Percentiles rank a stretch among this genome's conserved stretches.
Evolutionary conservation across 306 rosid genomes (phyloP).

Genomic region (Fagus crenata): DNA sequence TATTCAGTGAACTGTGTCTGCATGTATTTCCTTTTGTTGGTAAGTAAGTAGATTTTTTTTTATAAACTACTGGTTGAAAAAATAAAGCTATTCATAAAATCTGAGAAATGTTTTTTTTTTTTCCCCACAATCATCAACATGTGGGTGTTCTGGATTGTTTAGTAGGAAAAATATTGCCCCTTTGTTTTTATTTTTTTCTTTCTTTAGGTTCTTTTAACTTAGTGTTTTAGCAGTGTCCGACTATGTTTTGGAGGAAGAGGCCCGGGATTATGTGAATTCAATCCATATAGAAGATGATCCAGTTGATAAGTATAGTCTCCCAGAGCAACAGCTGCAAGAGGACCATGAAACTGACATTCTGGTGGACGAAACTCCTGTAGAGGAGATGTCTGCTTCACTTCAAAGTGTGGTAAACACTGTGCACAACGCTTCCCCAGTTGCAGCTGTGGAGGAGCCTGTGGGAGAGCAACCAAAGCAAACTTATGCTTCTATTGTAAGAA

Average conservation of each 20-base stretch:
- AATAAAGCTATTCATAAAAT: background rate
- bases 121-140: too few species aligned
- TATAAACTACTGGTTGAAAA: background rate
- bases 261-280: slow-evolving; percentile 65
- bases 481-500: slow-evolving; percentile 88
- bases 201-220: slow-evolving; percentile 25
- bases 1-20: background rate
- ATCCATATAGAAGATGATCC: slow-evolving; percentile 82
- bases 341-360: slow-evolving; percentile 66
- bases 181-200: background rate
- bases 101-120: background rate
- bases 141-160: background rate
- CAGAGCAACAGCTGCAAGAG: slow-evolving; percentile 74
- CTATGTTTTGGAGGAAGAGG: slow-evolving; percentile 81
- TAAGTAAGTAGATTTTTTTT: background rate
- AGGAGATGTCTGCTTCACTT: slow-evolving; percentile 49
- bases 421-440: slow-evolving; percentile 47
- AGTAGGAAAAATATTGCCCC: background rate
- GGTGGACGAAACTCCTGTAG: slow-evolving; percentile 76
- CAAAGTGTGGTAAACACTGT: slow-evolving; percentile 43
- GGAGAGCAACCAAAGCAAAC: slow-evolving; percentile 83
- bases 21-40: background rate
- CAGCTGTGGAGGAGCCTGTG: slow-evolving; percentile 57
- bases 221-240: slow-evolving; percentile 53
- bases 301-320: slow-evolving; percentile 78